Evolutionary conservation across 306 rosid genomes (phyloP), one percentile per base, ranked within the genome.

Genomic region (Fragaria iinumae): DNA sequence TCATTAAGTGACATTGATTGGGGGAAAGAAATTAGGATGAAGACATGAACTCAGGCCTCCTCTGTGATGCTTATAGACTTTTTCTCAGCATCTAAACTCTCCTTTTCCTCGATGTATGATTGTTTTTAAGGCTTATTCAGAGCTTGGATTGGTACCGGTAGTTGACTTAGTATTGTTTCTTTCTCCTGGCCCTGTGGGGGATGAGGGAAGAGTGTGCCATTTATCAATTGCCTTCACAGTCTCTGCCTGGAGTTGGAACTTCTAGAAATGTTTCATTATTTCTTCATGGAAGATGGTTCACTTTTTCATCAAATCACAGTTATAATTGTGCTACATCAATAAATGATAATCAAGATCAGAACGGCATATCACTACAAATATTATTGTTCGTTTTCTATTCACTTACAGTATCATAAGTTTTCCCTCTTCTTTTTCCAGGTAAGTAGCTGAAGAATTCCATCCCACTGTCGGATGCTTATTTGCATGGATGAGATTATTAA

Each of bases 381-480:
- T 32, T n/a, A 27, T 38, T 55, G 39, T n/a, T 12, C 21, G 8
- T 11, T 21, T 56, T 9, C 1, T 39, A 56, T 55, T 73, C 53
- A 14, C 49, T 34, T n/a, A 3, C 36, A 52, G 41, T n/a, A 52
- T 34, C 23, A 77, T 60, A 57, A 59, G 55, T 49, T 67, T 36
- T 68, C 71, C 20, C 62, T 32, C 66, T 70, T 83, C 52, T n/a
- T 71, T 84, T 84, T 62, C 21, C 80, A 88, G 87, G 86, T 76
- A 66, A 52, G 32, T 75, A 57, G 69, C 75, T 75, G 41, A 45
- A 43, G 66, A 63, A 68, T 67, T 62, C 64, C 62, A 68, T 49
- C 53, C 34, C 17, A 45, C 11, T 57, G 25, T 56, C 4, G 1
- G 11, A 67, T 14, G 25, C 23, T 45, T 56, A 27, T 18, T 17